These are phyloP conservation scores for Scheffersomyces amazonensis DNA, from an alignment of 805 yeast species.

Conservation along the genomic window DNA sequence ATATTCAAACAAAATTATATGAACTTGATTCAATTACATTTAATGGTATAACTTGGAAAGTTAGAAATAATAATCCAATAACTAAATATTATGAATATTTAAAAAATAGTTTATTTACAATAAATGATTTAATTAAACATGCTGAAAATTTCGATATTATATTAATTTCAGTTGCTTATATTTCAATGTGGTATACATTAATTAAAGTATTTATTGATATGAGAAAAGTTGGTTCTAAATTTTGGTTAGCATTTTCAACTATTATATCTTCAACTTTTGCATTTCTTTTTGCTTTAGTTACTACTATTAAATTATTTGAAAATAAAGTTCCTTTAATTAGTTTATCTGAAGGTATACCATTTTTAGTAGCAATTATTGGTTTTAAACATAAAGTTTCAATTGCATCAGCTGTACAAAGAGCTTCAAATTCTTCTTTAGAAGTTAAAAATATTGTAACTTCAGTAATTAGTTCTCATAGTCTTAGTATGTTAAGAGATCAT, in stretches of 20 bases:
- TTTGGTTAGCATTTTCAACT: slow-evolving; percentile 83
- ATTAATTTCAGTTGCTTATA: slow-evolving; percentile 74
- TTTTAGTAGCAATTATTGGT: slow-evolving; percentile 87
- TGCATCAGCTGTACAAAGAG: slow-evolving; percentile 55
- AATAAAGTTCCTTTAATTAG: slow-evolving; percentile 67
- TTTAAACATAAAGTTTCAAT: slow-evolving; percentile 80
- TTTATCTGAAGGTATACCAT: slow-evolving; percentile 89
- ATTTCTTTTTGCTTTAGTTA: slow-evolving; percentile 68
- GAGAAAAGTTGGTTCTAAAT: slow-evolving; percentile 74
- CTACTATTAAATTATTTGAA: slow-evolving; percentile 54
- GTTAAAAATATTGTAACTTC: slow-evolving; percentile 41
- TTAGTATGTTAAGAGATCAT: slow-evolving; percentile 71
- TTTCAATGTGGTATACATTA: slow-evolving; percentile 85
- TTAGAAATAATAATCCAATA: slow-evolving; percentile 54
- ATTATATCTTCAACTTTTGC: slow-evolving; percentile 79
- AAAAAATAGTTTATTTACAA: slow-evolving; percentile 34
- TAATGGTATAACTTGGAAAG: slow-evolving; percentile 58
- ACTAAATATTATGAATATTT: slow-evolving; percentile 56
- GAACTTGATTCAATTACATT: slow-evolving; percentile 21
- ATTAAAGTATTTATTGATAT: slow-evolving; percentile 71
- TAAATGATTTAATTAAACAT: slow-evolving; percentile 50
- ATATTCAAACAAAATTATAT: slow-evolving; percentile 20
- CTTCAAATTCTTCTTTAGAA: slow-evolving; percentile 37
- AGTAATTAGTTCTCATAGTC: slow-evolving; percentile 41
- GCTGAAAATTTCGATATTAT: slow-evolving; percentile 87